Evolutionary conservation across 2,329 filamentous ascomycete species (phyloP).

Genomic region (Pyrenophora tritici-repentis): DNA sequence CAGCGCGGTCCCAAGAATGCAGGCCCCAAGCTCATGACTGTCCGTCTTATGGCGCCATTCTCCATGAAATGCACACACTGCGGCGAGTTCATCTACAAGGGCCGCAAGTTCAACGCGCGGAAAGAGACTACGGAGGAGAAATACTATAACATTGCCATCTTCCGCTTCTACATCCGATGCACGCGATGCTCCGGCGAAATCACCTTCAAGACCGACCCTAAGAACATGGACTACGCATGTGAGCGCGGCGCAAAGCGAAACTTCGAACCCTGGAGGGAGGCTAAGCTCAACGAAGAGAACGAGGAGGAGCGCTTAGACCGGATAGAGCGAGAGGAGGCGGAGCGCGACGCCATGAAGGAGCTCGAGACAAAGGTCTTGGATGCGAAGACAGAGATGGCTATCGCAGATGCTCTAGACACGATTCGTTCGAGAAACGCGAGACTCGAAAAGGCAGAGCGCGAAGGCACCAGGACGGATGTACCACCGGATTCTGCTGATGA

Average conservation of each 20-base stretch:
- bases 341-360: slow-evolving; percentile 92
- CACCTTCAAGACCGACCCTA: slow-evolving; percentile 91
- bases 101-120: slow-evolving; percentile 91
- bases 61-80: slow-evolving; percentile 73
- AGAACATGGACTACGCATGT: slow-evolving; percentile 87
- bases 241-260: slow-evolving; percentile 87
- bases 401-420: slow-evolving; percentile 93
- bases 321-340: slow-evolving; percentile 76
- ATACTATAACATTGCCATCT: slow-evolving; percentile 87
- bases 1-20: slow-evolving; percentile 70
- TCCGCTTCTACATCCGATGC: slow-evolving; percentile 85
- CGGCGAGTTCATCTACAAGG: slow-evolving; percentile 87
- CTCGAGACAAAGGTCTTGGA: slow-evolving; percentile 92
- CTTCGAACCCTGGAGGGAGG: slow-evolving; percentile 86
- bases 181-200: slow-evolving; percentile 86
- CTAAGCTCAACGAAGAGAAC: slow-evolving; percentile 72
- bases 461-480: slow-evolving; percentile 62
- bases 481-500: slow-evolving; percentile 58
- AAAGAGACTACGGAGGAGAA: slow-evolving; percentile 92
- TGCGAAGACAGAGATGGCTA: slow-evolving; percentile 92
- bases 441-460: slow-evolving; percentile 73
- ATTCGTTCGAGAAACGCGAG: slow-evolving; percentile 90
- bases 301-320: slow-evolving; percentile 86
- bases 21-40: slow-evolving; percentile 81
- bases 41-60: slow-evolving; percentile 89